Evolutionary conservation across 768 basidiomycete species (phyloP), one percentile per base, ranked within the genome.

Genomic region (Suillus ampliporus): DNA sequence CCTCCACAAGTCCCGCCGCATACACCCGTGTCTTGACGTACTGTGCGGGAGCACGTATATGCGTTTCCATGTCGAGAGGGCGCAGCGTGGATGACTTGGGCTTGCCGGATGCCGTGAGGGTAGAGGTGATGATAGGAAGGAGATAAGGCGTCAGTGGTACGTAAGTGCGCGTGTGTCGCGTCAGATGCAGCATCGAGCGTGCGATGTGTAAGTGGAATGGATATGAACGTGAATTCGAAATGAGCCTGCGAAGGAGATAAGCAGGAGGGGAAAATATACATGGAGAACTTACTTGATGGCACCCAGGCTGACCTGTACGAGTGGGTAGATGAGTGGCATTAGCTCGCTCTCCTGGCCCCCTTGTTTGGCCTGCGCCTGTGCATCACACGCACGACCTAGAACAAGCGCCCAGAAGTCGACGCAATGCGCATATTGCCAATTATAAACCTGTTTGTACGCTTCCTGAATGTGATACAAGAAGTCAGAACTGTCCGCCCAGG

Each of bases 351-450:
- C 90, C 58, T 84, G 76, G 7, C 82, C 80, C 8, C 82, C 80
- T 35, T 81, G 79, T 59, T 82, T 83, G 15, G 74, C 72, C 62
- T 86, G 82, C 3, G 80, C 78, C 68, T 88, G 79, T 34, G 79
- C 78, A 69, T 89, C 87, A 70, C 93, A 96, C 17, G 94, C 90
- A 48, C 89, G 83, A 23, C 89, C 90, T 11, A 99, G 83, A 11
- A 98, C 94, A 46, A 93, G 83, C 44, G 87, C 85, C 97, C 97
- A 99, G 71, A 99, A 99, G 79, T 99, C 97, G 66, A 99, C 80
- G 62, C 89, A 93, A 74, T 99, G 97, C 3, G 90, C 91, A 67
- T 90, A 98, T 78, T 98, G 97, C 97, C 97, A 99, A 78, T 98
- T 99, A 78, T 99, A 97, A 23, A 99, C 97, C 69, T 91, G 89